A percentile compares a stretch with the other conserved stretches of the same genome.
phyloP scores from a whole-genome alignment of 768 basidiomycete species.

The Nidularia pulvinata region DNA sequence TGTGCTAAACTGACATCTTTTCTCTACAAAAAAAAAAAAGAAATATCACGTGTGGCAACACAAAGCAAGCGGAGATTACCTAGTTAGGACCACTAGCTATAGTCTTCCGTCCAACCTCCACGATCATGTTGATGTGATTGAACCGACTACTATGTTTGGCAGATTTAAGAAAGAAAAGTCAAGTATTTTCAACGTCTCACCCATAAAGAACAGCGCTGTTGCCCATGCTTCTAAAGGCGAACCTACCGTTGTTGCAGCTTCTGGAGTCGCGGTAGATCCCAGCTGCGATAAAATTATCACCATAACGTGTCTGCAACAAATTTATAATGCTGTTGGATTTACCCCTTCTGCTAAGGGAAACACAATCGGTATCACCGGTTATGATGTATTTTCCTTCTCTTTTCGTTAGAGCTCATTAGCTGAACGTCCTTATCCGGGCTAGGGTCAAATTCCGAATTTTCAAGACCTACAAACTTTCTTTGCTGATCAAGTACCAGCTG shows the following conservation, averaged over 20 bases:
- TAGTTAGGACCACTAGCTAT: conserved; percentile 59
- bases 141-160: conserved; percentile 63
- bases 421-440: not conserved
- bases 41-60: conserved; percentile 51
- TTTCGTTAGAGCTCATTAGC: not conserved
- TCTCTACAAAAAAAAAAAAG: conserved; percentile 4
- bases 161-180: conserved; percentile 35
- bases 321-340: conserved; percentile 46
- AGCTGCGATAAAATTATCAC: conserved; percentile 42
- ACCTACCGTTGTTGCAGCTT: conserved; percentile 2
- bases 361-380: conserved; percentile 43
- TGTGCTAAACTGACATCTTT: not conserved
- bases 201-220: conserved; percentile 12
- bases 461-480: conserved; percentile 43
- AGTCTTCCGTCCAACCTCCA: conserved; percentile 53
- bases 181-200: conserved; percentile 20
- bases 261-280: conserved; percentile 33
- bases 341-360: conserved; percentile 37
- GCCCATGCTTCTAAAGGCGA: conserved; percentile 1
- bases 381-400: conserved; percentile 11
- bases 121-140: conserved; percentile 55
- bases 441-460: conserved; percentile 35
- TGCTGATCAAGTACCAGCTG: conserved; percentile 32
- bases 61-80: conserved; percentile 30
- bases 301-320: conserved; percentile 38